Base-by-base conservation (phyloP, 1,284 basidiomycete genomes). In the Irpex lacteus region DNA sequence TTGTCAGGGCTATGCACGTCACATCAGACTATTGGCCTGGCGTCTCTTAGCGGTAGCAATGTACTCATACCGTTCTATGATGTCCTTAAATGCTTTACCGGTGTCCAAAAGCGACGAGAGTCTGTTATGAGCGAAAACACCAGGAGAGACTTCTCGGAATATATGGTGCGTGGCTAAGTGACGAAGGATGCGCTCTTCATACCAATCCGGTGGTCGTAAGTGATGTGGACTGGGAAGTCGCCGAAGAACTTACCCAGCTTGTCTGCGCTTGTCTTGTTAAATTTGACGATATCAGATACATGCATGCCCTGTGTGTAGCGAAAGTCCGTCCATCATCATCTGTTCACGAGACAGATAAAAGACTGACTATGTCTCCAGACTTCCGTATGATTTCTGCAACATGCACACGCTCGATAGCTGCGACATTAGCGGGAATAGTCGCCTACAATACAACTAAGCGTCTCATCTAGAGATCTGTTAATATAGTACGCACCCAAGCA, bases 71-170 rank as follows among this genome's bases (percentile, higher is more conserved):
- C n/a, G 11, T 47, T 47, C n/a, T 3, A 47, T 47, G n/a, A 47
- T 47, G n/a, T 11, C 40, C n/a, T 47, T 5, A 47, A 13, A 47
- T 11, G 15, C 64, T 59, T 80, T 82, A n/a, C 73, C 71, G 0
- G 77, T 81, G 62, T 82, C 81, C 6, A 83, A 64, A 36, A 74
- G 63, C 36, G 74, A 73, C 0, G 81, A 81, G 44, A 80, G 72
- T 4, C 40, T 47, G 9, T 47, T 47, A 47, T 47, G 40, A n/a
- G 40, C 40, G n/a, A 47, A 47, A 13, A 47, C 11, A n/a, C 40
- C 8, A 11, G 40, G 40, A 47, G 40, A 47, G 40, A 47, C 40
- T 15, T 47, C 40, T 47, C 40, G 40, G n/a, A 47, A 47, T 47
- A 47, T 47, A 47, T 47, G 40, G 15, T 47, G 40, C n/a, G 40